A percentile compares a stretch with the other conserved stretches of the same genome.
Conservation (phyloP, 2,329 filamentous ascomycete genomes). For the Fusarium sororula region DNA sequence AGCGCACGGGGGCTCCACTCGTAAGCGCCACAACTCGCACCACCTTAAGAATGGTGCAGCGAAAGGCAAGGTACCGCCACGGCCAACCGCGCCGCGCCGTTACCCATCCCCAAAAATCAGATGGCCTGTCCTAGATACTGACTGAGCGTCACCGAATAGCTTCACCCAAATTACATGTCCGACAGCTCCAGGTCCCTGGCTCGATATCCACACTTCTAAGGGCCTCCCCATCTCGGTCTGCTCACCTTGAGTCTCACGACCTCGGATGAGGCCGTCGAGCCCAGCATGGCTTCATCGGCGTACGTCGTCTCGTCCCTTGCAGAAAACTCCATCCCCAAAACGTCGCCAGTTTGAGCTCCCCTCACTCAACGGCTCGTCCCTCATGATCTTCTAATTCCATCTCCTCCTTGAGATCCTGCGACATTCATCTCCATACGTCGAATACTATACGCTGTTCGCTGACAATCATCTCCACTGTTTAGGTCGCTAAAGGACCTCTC, state of each 20-base stretch:
- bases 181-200: neutral
- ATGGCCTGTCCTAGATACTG: constrained; percentile 17
- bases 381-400: constrained; percentile 23
- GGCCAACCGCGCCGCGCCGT: constrained; percentile 11
- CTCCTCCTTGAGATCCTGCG: constrained; percentile 20
- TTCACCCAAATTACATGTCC: constrained; percentile 33
- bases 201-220: constrained; percentile 34
- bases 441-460: constrained; percentile 16
- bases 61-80: neutral
- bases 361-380: constrained; percentile 21
- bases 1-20: constrained; percentile 20
- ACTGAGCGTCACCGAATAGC: constrained; percentile 30
- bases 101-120: constrained; percentile 24
- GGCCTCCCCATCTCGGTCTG: constrained; percentile 36
- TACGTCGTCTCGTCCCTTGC: constrained; percentile 38
- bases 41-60: constrained; percentile 6
- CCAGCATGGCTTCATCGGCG: constrained; percentile 43
- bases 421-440: constrained; percentile 15
- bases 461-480: constrained; percentile 34
- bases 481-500: constrained; percentile 70
- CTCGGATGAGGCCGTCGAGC: constrained; percentile 42
- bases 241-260: constrained; percentile 34
- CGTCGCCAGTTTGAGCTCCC: neutral
- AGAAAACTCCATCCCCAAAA: constrained; percentile 34
- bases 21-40: constrained; percentile 31